Evolutionary conservation across 2,329 filamentous ascomycete species (phyloP).

Genomic region (Penicillium digitatum): DNA sequence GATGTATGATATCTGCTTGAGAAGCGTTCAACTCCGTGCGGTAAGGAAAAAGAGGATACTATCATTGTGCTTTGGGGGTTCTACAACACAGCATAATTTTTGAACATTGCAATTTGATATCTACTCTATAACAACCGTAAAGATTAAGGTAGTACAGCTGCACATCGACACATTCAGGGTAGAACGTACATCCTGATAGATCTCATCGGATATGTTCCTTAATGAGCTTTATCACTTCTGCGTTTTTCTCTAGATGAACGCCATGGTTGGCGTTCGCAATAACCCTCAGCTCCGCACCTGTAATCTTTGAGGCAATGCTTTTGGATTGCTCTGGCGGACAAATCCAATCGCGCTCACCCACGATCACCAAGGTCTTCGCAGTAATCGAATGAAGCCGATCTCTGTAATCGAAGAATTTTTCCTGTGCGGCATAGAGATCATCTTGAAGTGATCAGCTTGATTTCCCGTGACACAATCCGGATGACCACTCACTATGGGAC

Average conservation of each 20-base stretch:
- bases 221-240: neutral
- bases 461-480: neutral
- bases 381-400: neutral
- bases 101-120: neutral
- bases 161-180: neutral
- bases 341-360: neutral
- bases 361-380: neutral
- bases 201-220: neutral
- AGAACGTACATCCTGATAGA: neutral
- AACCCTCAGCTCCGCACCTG: neutral
- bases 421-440: neutral
- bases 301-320: neutral
- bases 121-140: neutral
- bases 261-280: neutral
- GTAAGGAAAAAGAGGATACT: no score
- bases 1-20: no score
- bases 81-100: neutral
- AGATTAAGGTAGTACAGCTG: neutral
- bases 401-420: neutral
- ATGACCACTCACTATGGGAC: neutral
- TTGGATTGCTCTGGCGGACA: neutral
- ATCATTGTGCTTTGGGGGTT: neutral
- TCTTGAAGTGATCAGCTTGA: neutral
- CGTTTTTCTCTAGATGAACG: neutral
- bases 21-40: no score